These are phyloP conservation scores for Polyporus arcularius DNA, from an alignment of 768 basidiomycete species.

Conservation along the genomic window DNA sequence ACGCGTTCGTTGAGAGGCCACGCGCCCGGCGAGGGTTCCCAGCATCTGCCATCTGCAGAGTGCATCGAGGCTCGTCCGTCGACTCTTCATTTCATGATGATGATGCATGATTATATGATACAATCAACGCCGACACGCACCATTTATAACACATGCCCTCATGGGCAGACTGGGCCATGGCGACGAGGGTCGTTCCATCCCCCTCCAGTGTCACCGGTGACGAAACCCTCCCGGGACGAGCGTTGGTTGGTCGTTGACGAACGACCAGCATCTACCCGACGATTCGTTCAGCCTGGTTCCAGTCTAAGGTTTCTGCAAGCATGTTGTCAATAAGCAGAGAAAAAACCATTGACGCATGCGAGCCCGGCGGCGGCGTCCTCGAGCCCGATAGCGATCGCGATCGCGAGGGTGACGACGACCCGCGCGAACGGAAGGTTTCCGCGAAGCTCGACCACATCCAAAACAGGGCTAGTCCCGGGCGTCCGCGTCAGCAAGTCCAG, in stretches of 20 bases:
- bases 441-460: background rate
- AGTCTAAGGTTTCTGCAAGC: too few relatives aligned
- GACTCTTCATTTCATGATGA: background rate
- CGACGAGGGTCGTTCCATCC: conserved; percentile 16
- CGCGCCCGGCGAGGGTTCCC: background rate
- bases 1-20: background rate
- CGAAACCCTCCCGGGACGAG: background rate
- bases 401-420: background rate
- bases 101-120: too few relatives aligned
- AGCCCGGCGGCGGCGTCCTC: background rate
- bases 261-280: too few relatives aligned
- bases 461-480: background rate
- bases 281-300: too few relatives aligned
- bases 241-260: too few relatives aligned
- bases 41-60: background rate
- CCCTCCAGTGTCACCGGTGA: background rate
- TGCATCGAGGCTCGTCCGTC: background rate
- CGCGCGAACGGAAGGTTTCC: background rate
- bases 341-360: background rate
- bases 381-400: background rate
- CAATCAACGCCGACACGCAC: background rate
- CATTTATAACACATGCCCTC: background rate
- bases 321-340: background rate
- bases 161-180: background rate
- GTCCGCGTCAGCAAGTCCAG: background rate